Conservation (phyloP, 1,284 basidiomycete genomes). For the Heterobasidion irregulare region DNA sequence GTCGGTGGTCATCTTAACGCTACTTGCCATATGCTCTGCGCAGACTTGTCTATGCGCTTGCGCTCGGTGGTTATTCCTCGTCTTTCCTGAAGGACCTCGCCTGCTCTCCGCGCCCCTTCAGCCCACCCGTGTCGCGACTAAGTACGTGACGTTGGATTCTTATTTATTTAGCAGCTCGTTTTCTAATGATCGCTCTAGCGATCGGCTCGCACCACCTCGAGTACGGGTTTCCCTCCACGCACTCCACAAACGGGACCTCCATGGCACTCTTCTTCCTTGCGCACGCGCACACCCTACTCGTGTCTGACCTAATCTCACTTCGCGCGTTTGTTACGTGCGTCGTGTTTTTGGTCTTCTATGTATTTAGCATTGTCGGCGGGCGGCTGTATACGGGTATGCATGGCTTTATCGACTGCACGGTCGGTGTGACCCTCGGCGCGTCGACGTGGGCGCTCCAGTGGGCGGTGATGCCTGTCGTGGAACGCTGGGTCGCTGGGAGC, state of each 20-base stretch:
- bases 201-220: conserved; percentile 82
- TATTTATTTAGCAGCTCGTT: neutral
- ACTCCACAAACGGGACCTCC: conserved; percentile 87
- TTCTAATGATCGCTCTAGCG: conserved; percentile 31
- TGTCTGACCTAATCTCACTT: conserved; percentile 16
- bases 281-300: conserved; percentile 43
- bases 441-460: conserved; percentile 53
- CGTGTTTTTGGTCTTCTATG: conserved; percentile 7
- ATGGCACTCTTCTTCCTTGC: conserved; percentile 76
- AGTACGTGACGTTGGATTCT: conserved; percentile 37
- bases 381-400: conserved; percentile 92
- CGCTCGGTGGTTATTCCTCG: conserved; percentile 76
- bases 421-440: conserved; percentile 61
- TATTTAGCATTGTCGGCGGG: conserved; percentile 8
- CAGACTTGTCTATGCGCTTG: conserved; percentile 68
- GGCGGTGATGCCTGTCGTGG: conserved; percentile 26
- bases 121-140: conserved; percentile 84
- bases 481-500: conserved; percentile 40
- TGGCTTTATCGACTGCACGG: conserved; percentile 69
- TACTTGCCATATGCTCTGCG: neutral
- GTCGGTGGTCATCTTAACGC: too few relatives aligned
- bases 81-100: conserved; percentile 87
- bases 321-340: conserved; percentile 10
- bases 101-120: conserved; percentile 86
- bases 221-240: conserved; percentile 95